These are phyloP conservation scores for Pseudogymnoascus sp. DNA, from an alignment of 2,329 filamentous ascomycete species.

Conservation along the genomic window DNA sequence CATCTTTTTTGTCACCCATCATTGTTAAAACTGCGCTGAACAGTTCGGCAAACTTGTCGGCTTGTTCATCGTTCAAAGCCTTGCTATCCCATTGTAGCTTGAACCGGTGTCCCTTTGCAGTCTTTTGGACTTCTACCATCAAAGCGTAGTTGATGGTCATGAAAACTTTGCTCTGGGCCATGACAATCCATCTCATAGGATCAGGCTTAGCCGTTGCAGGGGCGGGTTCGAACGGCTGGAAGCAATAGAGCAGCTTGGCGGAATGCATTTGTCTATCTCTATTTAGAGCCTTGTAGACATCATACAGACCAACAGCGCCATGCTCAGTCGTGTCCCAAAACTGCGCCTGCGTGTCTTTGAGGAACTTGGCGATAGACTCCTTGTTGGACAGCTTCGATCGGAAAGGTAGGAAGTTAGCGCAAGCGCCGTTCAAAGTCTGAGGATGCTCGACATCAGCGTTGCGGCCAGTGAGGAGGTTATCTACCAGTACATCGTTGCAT, in stretches of 20 bases:
- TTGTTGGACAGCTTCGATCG: slow-evolving; percentile 17
- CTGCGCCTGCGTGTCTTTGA: slow-evolving; percentile 20
- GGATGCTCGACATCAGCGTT: slow-evolving; percentile 31
- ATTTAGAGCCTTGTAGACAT: slow-evolving; percentile 24
- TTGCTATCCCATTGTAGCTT: slow-evolving; percentile 9
- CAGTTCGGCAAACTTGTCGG: not conserved
- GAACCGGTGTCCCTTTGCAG: slow-evolving; percentile 9
- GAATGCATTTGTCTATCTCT: slow-evolving; percentile 14
- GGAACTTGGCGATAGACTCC: slow-evolving; percentile 14
- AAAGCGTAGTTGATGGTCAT: slow-evolving; percentile 14
- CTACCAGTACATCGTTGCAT: slow-evolving; percentile 23
- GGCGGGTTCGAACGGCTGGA: slow-evolving; percentile 30
- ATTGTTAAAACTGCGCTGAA: not conserved
- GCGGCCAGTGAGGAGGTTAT: slow-evolving; percentile 32
- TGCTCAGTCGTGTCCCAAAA: slow-evolving; percentile 29
- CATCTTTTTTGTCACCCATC: not conserved
- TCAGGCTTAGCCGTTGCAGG: slow-evolving; percentile 11
- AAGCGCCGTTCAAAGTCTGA: slow-evolving; percentile 31
- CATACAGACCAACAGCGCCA: slow-evolving; percentile 21
- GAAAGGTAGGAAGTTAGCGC: slow-evolving; percentile 31
- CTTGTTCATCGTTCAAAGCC: not conserved
- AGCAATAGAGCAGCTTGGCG: slow-evolving; percentile 25
- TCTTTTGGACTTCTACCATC: slow-evolving; percentile 14
- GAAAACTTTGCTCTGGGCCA: slow-evolving; percentile 14
- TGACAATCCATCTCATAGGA: slow-evolving; percentile 16